phyloP scores from a whole-genome alignment of 2,329 filamentous ascomycete genomes.

The Daldinia sp. region DNA sequence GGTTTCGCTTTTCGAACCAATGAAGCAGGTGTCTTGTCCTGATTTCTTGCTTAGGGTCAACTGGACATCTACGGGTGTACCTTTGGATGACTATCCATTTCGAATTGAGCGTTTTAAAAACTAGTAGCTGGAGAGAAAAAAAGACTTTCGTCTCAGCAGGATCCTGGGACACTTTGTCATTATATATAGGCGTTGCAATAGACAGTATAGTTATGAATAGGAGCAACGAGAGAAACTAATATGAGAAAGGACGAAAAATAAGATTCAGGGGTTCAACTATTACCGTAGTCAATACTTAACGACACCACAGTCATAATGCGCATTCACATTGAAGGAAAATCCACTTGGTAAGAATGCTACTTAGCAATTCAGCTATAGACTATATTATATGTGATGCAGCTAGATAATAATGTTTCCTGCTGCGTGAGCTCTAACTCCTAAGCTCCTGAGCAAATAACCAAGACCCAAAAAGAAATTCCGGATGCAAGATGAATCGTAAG shows the following conservation, averaged over 20 bases:
- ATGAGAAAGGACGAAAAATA: neutral
- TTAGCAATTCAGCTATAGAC: neutral
- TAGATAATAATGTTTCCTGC: neutral
- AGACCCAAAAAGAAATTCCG: neutral
- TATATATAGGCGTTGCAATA: too few species aligned
- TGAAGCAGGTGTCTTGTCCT: neutral
- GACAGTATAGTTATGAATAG: too few species aligned
- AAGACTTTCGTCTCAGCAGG: too few species aligned
- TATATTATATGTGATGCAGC: neutral
- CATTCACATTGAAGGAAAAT: neutral
- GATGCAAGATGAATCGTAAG: neutral
- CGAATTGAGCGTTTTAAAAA: neutral
- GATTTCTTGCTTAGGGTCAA: slow-evolving; percentile 2
- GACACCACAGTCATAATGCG: neutral
- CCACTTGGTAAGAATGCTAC: neutral
- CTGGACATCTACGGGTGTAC: neutral
- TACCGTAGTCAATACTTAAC: neutral
- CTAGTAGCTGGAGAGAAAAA: neutral
- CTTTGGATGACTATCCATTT: neutral
- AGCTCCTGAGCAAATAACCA: neutral
- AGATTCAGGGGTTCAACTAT: neutral
- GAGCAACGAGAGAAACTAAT: neutral
- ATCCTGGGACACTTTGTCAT: too few species aligned
- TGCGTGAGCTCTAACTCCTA: neutral
- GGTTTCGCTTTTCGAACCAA: neutral